These are phyloP conservation scores for Nakazawaea pomicola DNA, from an alignment of 805 yeast genomes.

Conservation along the genomic window DNA sequence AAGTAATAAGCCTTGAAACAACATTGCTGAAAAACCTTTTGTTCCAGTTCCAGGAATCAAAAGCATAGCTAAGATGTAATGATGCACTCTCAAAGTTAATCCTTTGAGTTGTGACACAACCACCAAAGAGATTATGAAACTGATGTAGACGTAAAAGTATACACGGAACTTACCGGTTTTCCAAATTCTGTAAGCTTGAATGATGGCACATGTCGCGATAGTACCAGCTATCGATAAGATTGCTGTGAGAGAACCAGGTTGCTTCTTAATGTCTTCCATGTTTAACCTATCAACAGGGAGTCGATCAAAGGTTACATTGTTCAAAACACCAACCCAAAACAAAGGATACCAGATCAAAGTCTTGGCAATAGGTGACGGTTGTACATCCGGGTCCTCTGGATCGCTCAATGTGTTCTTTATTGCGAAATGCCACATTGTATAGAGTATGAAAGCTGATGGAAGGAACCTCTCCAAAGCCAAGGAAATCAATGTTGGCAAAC, in stretches of 20 bases:
- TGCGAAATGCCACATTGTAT: slow-evolving; percentile 61
- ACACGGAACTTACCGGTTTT: slow-evolving; percentile 60
- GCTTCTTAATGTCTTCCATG: slow-evolving; percentile 59
- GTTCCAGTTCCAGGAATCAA: slow-evolving; percentile 83
- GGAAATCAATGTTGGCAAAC: slow-evolving; percentile 60
- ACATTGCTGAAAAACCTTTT: slow-evolving; percentile 59
- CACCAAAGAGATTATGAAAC: slow-evolving; percentile 38
- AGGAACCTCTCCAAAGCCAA: slow-evolving; percentile 68
- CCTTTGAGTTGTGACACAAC: slow-evolving; percentile 53
- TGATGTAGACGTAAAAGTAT: slow-evolving; percentile 51
- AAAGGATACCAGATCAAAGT: slow-evolving; percentile 67
- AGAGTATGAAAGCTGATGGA: slow-evolving; percentile 68
- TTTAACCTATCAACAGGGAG: slow-evolving; percentile 86
- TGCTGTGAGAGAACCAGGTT: slow-evolving; percentile 73
- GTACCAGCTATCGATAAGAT: slow-evolving; percentile 43
- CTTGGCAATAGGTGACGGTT: slow-evolving; percentile 36
- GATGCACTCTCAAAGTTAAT: slow-evolving; percentile 72
- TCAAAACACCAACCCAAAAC: slow-evolving; percentile 80
- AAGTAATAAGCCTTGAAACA: slow-evolving; percentile 78
- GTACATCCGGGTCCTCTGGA: slow-evolving; percentile 8
- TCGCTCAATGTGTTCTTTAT: slow-evolving; percentile 42
- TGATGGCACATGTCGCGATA: slow-evolving; percentile 49
- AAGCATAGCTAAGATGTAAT: slow-evolving; percentile 69
- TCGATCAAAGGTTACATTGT: slow-evolving; percentile 84
- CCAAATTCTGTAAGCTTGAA: slow-evolving; percentile 82